A percentile compares a stretch with the other conserved stretches of the same genome.
phyloP scores from a whole-genome alignment of 2,329 filamentous ascomycete genomes.

The Claviceps purpurea region DNA sequence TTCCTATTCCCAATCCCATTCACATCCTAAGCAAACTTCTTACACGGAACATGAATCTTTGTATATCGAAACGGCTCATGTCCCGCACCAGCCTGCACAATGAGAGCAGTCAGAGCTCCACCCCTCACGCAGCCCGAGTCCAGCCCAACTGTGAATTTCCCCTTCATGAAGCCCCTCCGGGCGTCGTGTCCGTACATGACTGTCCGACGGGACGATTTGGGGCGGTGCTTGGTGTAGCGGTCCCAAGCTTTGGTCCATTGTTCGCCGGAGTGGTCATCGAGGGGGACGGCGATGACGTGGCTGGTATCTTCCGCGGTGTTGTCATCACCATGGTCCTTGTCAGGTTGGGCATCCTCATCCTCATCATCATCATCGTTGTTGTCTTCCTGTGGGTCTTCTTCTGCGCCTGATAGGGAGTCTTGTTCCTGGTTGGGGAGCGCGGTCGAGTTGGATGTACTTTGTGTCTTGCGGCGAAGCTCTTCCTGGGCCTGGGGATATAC shows the following conservation, averaged over 20 bases:
- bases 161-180: slow-evolving; percentile 45
- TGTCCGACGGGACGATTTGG: slow-evolving; percentile 34
- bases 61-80: slow-evolving; percentile 20
- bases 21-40: not conserved
- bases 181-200: slow-evolving; percentile 86
- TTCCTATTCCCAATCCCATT: not conserved
- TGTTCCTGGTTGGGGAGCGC: not conserved
- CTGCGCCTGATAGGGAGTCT: not conserved
- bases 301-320: slow-evolving; percentile 3
- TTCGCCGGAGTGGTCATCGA: slow-evolving; percentile 36
- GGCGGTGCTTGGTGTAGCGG: slow-evolving; percentile 27
- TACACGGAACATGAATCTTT: slow-evolving; percentile 29
- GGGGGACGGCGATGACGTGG: slow-evolving; percentile 19
- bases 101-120: slow-evolving; percentile 59
- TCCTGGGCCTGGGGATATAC: slow-evolving; percentile 36
- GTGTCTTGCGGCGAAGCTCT: slow-evolving; percentile 24
- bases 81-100: slow-evolving; percentile 44
- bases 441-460: slow-evolving; percentile 1
- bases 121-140: slow-evolving; percentile 75
- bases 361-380: not conserved
- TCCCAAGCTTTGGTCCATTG: slow-evolving; percentile 58
- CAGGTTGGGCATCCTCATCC: not conserved
- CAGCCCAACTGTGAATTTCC: slow-evolving; percentile 66
- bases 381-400: slow-evolving; percentile 9
- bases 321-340: not conserved